phyloP scores from a whole-genome alignment of 1,284 basidiomycete genomes.

The Malassezia furfur region DNA sequence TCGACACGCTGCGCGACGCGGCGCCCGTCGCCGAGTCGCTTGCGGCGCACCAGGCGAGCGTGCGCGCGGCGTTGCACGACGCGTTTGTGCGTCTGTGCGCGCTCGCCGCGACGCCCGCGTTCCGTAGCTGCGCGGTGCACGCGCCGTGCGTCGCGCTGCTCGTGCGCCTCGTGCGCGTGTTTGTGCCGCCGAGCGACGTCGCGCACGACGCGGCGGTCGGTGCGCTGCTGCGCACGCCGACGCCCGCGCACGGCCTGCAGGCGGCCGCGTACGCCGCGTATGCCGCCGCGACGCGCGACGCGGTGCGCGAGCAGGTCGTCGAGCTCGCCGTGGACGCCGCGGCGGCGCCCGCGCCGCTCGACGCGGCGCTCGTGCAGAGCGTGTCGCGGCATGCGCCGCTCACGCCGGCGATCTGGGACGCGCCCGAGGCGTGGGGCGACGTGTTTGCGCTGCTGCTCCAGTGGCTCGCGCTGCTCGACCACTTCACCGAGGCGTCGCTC shows the following conservation, averaged over 20 bases:
- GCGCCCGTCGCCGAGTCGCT: slow-evolving; percentile 6
- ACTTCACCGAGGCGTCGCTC: slow-evolving; percentile 76
- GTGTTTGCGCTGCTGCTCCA: slow-evolving; percentile 57
- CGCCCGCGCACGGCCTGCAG: slow-evolving; percentile 26
- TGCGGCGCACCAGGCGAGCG: slow-evolving; percentile 5
- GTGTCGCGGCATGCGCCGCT: neutral
- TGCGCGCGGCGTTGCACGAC: slow-evolving; percentile 47
- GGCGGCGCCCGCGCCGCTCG: neutral
- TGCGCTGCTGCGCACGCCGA: slow-evolving; percentile 20
- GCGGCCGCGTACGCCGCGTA: slow-evolving; percentile 25
- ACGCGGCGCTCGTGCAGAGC: neutral
- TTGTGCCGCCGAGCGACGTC: slow-evolving; percentile 20
- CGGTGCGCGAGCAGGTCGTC: slow-evolving; percentile 35
- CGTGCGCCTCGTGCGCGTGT: slow-evolving; percentile 25
- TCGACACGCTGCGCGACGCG: slow-evolving; percentile 66
- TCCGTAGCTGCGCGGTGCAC: neutral
- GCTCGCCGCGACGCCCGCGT: slow-evolving; percentile 20
- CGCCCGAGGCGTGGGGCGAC: neutral
- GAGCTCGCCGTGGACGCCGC: slow-evolving; percentile 21
- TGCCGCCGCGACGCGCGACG: slow-evolving; percentile 20
- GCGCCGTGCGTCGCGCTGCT: slow-evolving; percentile 18
- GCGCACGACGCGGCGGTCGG: slow-evolving; percentile 19
- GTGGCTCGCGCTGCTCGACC: slow-evolving; percentile 82
- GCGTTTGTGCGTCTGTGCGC: slow-evolving; percentile 58
- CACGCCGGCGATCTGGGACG: slow-evolving; percentile 4